phyloP scores from a whole-genome alignment of 1,284 basidiomycete genomes.

The Exobasidium rhododendri region DNA sequence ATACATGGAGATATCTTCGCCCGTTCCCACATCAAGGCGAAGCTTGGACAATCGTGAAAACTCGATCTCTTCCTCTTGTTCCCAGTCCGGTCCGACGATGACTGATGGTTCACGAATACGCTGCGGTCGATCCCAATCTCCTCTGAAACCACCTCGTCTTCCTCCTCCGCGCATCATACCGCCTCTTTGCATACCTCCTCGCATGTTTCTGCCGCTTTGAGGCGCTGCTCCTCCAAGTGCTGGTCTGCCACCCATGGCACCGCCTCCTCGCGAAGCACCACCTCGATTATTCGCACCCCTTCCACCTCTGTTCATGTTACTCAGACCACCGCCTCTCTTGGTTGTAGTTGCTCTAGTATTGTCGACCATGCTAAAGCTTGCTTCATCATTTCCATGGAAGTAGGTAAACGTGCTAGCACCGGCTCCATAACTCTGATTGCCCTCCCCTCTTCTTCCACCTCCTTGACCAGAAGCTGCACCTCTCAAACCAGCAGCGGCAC shows the following conservation, averaged over 20 bases:
- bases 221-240: constrained; percentile 59
- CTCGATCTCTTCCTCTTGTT: constrained; percentile 93
- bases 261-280: constrained; percentile 46
- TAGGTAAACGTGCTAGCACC: constrained; percentile 82
- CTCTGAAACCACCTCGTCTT: constrained; percentile 74
- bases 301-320: constrained; percentile 55
- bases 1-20: constrained; percentile 62
- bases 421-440: constrained; percentile 41
- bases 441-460: constrained; percentile 23
- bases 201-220: constrained; percentile 2
- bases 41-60: constrained; percentile 90
- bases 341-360: constrained; percentile 59
- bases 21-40: constrained; percentile 70
- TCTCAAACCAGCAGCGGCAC: constrained; percentile 3
- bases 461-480: constrained; percentile 10
- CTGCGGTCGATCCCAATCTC: constrained; percentile 85
- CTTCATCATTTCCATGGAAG: constrained; percentile 97
- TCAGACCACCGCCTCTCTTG: constrained; percentile 53
- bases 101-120: constrained; percentile 91
- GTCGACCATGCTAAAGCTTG: constrained; percentile 94
- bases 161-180: constrained; percentile 5
- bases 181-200: constrained; percentile 5
- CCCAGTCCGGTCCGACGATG: constrained; percentile 85
- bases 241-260: constrained; percentile 40
- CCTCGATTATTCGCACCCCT: constrained; percentile 35